Conservation (phyloP, 768 basidiomycete genomes). For the Boletus rufocinnamomeus region DNA sequence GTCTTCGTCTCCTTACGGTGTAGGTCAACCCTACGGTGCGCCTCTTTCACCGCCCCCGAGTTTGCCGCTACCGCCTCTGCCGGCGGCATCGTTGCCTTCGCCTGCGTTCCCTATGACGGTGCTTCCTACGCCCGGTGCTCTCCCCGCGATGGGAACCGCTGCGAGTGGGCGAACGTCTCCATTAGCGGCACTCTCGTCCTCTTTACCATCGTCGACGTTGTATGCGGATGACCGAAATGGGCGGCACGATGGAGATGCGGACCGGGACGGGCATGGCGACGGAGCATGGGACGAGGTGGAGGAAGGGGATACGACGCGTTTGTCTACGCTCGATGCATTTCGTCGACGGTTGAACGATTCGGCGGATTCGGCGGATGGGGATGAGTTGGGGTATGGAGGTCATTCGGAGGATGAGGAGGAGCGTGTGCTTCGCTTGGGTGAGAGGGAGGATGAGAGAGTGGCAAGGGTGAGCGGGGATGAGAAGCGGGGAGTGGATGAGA, state of each 20-base stretch:
- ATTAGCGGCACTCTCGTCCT: constrained; percentile 8
- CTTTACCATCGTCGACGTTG: constrained; percentile 14
- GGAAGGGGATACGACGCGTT: constrained; percentile 22
- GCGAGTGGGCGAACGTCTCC: constrained; percentile 25
- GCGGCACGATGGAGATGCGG: not conserved
- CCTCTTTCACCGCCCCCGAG: constrained; percentile 30
- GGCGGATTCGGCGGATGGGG: constrained; percentile 9
- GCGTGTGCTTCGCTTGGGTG: not conserved
- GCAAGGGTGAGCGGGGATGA: not conserved
- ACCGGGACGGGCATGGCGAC: not conserved
- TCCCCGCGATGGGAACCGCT: not conserved
- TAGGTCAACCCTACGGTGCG: constrained; percentile 1
- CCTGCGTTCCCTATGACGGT: constrained; percentile 7
- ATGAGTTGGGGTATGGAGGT: not conserved
- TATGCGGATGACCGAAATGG: not conserved
- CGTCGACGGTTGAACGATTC: constrained; percentile 20
- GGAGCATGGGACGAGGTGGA: constrained; percentile 9
- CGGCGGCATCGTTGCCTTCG: constrained; percentile 16
- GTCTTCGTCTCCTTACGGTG: constrained; percentile 3
- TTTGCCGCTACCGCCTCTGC: constrained; percentile 25
- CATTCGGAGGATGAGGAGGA: constrained; percentile 15
- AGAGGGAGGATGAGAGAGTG: constrained; percentile 7
- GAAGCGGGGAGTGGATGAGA: not conserved
- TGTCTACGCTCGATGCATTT: constrained; percentile 32
- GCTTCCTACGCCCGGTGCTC: constrained; percentile 2